phyloP scores from a whole-genome alignment of 106 monocot species.

The Acanthochlamys bracteata region DNA sequence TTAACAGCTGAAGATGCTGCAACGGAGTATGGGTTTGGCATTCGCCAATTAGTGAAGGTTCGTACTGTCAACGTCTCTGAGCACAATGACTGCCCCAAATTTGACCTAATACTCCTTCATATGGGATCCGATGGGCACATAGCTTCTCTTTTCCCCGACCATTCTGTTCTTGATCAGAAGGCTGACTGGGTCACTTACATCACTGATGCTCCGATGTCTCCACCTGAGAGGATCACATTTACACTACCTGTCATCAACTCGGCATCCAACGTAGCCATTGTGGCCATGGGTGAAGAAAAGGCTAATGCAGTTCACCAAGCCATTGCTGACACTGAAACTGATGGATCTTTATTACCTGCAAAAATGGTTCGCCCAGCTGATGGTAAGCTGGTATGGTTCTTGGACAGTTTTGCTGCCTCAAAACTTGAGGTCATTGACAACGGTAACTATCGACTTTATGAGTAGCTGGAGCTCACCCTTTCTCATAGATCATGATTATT shows the following conservation, averaged over 20 bases:
- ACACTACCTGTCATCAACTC: conserved; percentile 81
- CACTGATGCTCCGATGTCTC: conserved; percentile 63
- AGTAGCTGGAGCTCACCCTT: too few species aligned
- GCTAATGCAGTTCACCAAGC: conserved; percentile 31
- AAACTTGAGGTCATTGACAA: conserved; percentile 7
- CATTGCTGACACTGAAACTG: conserved; percentile 12
- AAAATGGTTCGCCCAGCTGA: conserved; percentile 42
- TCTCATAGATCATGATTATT: neutral
- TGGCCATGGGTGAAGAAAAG: conserved; percentile 50
- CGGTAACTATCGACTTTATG: neutral
- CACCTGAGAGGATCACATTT: conserved; percentile 88
- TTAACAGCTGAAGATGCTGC: conserved; percentile 67
- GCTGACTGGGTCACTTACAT: conserved; percentile 76
- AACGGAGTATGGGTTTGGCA: conserved; percentile 52
- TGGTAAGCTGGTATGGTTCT: conserved; percentile 74
- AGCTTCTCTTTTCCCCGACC: conserved; percentile 65
- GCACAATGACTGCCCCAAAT: conserved; percentile 79
- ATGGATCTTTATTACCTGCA: conserved; percentile 20
- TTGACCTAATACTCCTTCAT: conserved; percentile 78
- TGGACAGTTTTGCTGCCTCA: conserved; percentile 44
- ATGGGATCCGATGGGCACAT: conserved; percentile 68
- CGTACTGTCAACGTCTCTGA: conserved; percentile 53
- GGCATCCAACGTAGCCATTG: conserved; percentile 59
- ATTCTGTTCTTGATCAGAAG: conserved; percentile 39
- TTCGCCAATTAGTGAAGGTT: conserved; percentile 70